A percentile compares a stretch with the other conserved stretches of the same genome.
These are phyloP conservation scores for Verbena officinalis DNA, from an alignment of 257 asterid genomes.

Conservation along the genomic window DNA sequence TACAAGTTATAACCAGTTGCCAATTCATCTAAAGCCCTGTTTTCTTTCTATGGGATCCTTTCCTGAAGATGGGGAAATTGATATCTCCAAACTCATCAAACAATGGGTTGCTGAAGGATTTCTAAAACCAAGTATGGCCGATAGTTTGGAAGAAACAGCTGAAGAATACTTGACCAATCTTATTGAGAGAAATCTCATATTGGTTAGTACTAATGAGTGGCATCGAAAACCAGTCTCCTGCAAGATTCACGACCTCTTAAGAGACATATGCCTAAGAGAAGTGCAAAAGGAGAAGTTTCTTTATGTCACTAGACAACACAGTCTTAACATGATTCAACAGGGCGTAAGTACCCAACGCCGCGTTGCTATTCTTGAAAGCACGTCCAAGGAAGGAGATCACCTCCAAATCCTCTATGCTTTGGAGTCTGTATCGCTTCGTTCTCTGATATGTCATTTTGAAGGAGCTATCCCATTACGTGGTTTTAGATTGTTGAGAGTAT, in stretches of 20 bases:
- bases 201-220: too few relatives aligned
- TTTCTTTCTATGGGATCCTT: not conserved
- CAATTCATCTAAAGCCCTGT: too few relatives aligned
- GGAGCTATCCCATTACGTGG: too few relatives aligned
- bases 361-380: not conserved
- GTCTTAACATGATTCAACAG: not conserved
- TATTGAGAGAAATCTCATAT: too few relatives aligned
- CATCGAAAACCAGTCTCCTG: too few relatives aligned
- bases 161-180: too few relatives aligned
- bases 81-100: constrained; percentile 1
- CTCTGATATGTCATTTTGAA: not conserved
- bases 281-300: not conserved
- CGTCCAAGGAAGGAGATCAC: not conserved
- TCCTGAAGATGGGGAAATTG: constrained; percentile 2
- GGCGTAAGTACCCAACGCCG: constrained; percentile 1
- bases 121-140: not conserved
- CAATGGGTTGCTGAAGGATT: constrained; percentile 16
- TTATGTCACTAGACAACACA: not conserved
- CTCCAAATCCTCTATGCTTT: not conserved
- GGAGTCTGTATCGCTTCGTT: not conserved
- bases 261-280: not conserved
- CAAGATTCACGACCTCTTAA: constrained; percentile 8
- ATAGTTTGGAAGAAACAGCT: not conserved
- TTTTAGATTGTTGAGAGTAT: not conserved
- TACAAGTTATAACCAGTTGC: too few relatives aligned